Percentiles rank a stretch among this genome's conserved stretches.
Conservation (phyloP, 169 alveolate genomes). For the Theileria annulata region DNA sequence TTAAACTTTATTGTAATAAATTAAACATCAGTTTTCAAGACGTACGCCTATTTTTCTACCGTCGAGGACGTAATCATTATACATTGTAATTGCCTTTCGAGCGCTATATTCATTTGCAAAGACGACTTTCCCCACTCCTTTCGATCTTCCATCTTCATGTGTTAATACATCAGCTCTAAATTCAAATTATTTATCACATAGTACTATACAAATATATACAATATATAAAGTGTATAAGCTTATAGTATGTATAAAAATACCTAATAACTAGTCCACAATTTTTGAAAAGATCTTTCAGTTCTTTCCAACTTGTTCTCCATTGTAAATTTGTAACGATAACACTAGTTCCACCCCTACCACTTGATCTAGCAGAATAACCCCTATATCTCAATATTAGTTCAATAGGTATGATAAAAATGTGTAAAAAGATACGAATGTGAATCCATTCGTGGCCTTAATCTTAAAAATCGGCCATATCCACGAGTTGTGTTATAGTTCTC, state of each 20-base stretch:
- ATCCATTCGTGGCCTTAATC: background rate
- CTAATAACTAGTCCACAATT: conserved; percentile 72
- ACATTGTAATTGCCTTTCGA: conserved; percentile 42
- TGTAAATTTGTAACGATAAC: conserved; percentile 66
- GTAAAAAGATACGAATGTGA: background rate
- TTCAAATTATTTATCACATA: background rate
- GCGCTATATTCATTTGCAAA: conserved; percentile 57
- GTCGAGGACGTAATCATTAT: conserved; percentile 54
- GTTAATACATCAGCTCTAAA: conserved; percentile 64
- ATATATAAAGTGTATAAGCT: background rate
- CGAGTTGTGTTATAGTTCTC: conserved; percentile 65
- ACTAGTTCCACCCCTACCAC: conserved; percentile 42
- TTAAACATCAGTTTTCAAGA: conserved; percentile 19
- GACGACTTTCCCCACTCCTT: conserved; percentile 61
- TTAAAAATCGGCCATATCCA: conserved; percentile 2
- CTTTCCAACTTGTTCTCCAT: conserved; percentile 74
- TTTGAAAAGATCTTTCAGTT: conserved; percentile 74
- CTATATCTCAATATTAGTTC: background rate
- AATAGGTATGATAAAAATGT: background rate
- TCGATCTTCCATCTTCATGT: conserved; percentile 64
- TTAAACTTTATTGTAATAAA: background rate
- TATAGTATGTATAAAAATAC: conserved; percentile 32
- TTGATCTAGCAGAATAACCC: conserved; percentile 2
- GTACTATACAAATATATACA: background rate
- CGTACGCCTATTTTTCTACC: conserved; percentile 61